Evolutionary conservation across 2,329 filamentous ascomycete species (phyloP), one percentile per base, ranked within the genome.

Genomic region (Penicillium sp.): DNA sequence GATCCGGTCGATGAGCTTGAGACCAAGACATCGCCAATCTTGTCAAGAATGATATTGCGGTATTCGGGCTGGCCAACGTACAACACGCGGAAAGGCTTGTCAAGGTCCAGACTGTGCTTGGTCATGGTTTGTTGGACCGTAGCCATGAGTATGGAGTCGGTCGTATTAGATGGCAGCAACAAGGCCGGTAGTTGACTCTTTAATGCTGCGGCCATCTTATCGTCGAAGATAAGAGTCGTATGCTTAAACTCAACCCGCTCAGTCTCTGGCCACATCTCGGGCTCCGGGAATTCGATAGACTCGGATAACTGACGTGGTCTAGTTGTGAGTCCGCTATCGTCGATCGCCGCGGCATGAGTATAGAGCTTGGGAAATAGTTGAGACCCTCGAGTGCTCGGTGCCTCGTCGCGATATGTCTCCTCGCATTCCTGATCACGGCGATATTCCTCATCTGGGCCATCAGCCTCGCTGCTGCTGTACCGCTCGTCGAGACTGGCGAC

Each of bases 11-110:
- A 61, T 18, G 70, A 68, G 54, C 71, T 73, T 16, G 75, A 73
- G 6, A 76, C 75, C 24, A 79, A 57, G 10, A 76, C 74, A 57
- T 77, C 75, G 9, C 75, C 76, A 16, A 79, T 72, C 54, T 79
- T 79, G 57, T 76, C 72, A 13, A 78, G 66, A 43, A 78, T 69
- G 33, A 70, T 71, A 38, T 71, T 69, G 34, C 74, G 70, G 36
- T 68, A 72, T 6, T 68, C 67, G 0, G 69, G 55, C 45, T 72
- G 64, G 15, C 76, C 76, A 26, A 75, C 56, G 52, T 77, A 78
- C 2, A 77, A 62, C 24, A 78, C 69, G 34, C 71, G 73, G 45
- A 76, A 77, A 3, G 75, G 74, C 52, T 72, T 71, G 28, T 76
- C 69, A 15, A 74, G 63, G 46, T 68, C 66, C 18, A 77, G 63